phyloP scores from a whole-genome alignment of 2,329 filamentous ascomycete genomes.

The Camillea tinctor region DNA sequence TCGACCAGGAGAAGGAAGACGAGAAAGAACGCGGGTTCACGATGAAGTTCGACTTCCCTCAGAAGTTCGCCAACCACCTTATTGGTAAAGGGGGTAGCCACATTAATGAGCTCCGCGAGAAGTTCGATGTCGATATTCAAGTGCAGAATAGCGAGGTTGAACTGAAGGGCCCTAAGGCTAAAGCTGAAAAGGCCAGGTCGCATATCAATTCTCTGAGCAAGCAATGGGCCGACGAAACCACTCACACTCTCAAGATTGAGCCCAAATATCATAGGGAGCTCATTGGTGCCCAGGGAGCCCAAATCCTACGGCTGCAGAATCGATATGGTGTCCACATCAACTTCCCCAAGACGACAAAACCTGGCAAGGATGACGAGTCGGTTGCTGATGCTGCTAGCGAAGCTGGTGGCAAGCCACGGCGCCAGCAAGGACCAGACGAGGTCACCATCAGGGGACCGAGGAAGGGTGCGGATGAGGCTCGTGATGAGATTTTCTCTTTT shows the following conservation, averaged over 20 bases:
- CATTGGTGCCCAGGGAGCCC: constrained; percentile 82
- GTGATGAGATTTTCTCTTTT: constrained; percentile 85
- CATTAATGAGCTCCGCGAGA: constrained; percentile 64
- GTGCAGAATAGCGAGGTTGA: constrained; percentile 93
- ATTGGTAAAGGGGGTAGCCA: constrained; percentile 68
- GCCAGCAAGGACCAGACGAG: constrained; percentile 80
- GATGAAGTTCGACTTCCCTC: constrained; percentile 85
- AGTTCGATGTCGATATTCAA: constrained; percentile 74
- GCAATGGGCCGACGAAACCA: constrained; percentile 87
- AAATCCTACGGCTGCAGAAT: constrained; percentile 89
- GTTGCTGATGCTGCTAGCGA: constrained; percentile 69
- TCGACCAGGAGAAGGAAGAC: constrained; percentile 85
- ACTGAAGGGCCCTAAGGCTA: constrained; percentile 92
- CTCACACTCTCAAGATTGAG: constrained; percentile 82
- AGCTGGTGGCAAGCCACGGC: constrained; percentile 60
- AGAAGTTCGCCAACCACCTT: constrained; percentile 88
- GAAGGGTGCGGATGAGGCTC: constrained; percentile 87
- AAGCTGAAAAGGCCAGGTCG: constrained; percentile 81
- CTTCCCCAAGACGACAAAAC: constrained; percentile 73
- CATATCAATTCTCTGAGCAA: constrained; percentile 78
- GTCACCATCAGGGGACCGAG: constrained; percentile 88
- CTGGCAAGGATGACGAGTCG: constrained; percentile 66
- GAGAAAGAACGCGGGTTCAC: constrained; percentile 92
- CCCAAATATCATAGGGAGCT: constrained; percentile 92
- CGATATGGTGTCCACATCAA: constrained; percentile 94